These are phyloP conservation scores for Stentor roeselii DNA, from an alignment of 73 alveolate species.

Conservation along the genomic window DNA sequence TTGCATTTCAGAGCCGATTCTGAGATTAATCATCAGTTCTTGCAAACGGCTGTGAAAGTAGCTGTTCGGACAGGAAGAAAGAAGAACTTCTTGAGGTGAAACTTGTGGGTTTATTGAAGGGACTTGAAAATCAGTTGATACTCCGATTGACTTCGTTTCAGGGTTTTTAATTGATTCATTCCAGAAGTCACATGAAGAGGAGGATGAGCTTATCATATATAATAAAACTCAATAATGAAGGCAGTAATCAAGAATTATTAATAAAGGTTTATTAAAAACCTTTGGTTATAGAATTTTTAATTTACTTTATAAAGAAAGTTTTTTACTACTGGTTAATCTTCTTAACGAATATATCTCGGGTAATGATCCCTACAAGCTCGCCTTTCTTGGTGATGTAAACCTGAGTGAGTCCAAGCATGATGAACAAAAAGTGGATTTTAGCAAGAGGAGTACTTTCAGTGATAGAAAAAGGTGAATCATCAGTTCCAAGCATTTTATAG, in stretches of 20 bases:
- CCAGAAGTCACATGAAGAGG: not conserved
- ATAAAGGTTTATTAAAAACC: too few relatives aligned
- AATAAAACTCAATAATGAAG: too few relatives aligned
- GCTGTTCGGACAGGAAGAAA: not conserved
- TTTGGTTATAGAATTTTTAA: too few relatives aligned
- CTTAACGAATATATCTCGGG: conserved; percentile 63
- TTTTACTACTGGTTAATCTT: too few relatives aligned
- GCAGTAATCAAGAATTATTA: too few relatives aligned
- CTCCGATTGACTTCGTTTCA: not conserved
- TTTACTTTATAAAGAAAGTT: too few relatives aligned
- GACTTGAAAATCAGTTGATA: not conserved
- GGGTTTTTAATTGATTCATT: not conserved
- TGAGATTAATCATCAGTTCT: not conserved
- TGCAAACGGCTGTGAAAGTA: not conserved
- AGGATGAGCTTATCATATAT: not conserved
- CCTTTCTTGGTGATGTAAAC: conserved; percentile 77
- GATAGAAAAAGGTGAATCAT: conserved; percentile 68
- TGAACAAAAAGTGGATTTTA: conserved; percentile 79
- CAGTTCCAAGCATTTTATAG: conserved; percentile 53
- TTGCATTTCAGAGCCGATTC: not conserved
- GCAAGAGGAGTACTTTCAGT: conserved; percentile 68
- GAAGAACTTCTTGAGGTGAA: not conserved
- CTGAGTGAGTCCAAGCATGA: conserved; percentile 75
- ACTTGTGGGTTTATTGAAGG: not conserved
- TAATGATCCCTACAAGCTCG: conserved; percentile 70